Conservation (phyloP, 2,329 filamentous ascomycete species). For the Cordyceps tenuipes region DNA sequence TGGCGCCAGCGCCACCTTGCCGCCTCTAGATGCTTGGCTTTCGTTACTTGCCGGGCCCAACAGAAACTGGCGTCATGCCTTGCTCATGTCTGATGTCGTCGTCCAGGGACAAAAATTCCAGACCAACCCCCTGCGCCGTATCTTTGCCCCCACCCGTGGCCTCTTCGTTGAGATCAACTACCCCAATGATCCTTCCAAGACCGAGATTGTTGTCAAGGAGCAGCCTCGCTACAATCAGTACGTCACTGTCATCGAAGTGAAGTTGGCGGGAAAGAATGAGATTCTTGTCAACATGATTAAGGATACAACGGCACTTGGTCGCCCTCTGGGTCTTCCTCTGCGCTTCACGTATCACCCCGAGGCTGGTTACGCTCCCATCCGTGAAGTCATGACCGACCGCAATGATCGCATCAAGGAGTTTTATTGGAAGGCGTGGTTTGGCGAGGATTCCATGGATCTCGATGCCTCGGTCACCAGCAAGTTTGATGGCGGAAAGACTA, state of each 20-base stretch:
- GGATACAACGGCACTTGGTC: slow-evolving; percentile 77
- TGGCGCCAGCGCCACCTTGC: slow-evolving; percentile 64
- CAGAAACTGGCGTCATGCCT: slow-evolving; percentile 89
- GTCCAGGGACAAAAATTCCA: slow-evolving; percentile 96
- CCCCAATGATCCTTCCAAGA: slow-evolving; percentile 75
- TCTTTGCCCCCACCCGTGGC: slow-evolving; percentile 78
- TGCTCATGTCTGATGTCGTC: slow-evolving; percentile 88
- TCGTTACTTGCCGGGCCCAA: slow-evolving; percentile 75
- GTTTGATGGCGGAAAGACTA: slow-evolving; percentile 83
- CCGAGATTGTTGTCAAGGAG: slow-evolving; percentile 78
- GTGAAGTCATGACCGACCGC: slow-evolving; percentile 89
- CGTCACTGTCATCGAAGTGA: slow-evolving; percentile 80
- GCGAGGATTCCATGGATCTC: slow-evolving; percentile 73
- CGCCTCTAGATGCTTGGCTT: slow-evolving; percentile 76
- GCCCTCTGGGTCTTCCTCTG: slow-evolving; percentile 74
- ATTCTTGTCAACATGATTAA: slow-evolving; percentile 89
- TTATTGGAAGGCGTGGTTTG: slow-evolving; percentile 98
- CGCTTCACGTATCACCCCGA: slow-evolving; percentile 92
- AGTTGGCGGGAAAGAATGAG: slow-evolving; percentile 64
- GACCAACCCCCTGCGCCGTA: slow-evolving; percentile 88
- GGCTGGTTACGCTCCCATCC: slow-evolving; percentile 93
- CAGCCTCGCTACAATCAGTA: slow-evolving; percentile 79
- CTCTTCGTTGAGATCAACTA: slow-evolving; percentile 82
- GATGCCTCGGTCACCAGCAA: slow-evolving; percentile 76
- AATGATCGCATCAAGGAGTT: slow-evolving; percentile 99